These are phyloP conservation scores for Ogataea ganodermae DNA, from an alignment of 805 yeast genomes.

Conservation along the genomic window DNA sequence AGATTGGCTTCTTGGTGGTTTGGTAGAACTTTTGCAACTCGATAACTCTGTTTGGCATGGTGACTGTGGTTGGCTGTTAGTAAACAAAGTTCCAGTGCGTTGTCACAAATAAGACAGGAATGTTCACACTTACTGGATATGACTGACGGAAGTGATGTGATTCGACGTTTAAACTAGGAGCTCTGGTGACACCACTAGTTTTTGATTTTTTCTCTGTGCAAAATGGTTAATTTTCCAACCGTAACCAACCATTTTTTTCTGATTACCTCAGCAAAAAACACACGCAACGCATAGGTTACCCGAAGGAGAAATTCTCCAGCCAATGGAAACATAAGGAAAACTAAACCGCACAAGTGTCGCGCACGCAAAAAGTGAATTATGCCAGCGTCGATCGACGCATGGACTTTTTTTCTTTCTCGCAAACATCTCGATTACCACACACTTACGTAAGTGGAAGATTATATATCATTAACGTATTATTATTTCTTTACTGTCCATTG, in stretches of 20 bases:
- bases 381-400: background rate
- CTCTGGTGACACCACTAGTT: background rate
- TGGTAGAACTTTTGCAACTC: conserved; percentile 63
- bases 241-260: background rate
- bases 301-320: background rate
- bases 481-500: background rate
- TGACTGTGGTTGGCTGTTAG: background rate
- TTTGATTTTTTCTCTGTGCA: background rate
- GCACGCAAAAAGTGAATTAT: background rate
- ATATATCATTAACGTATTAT: conserved; percentile 1
- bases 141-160: conserved; percentile 1
- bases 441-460: background rate
- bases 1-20: conserved; percentile 56
- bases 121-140: conserved; percentile 2
- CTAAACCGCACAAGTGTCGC: background rate
- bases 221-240: conserved; percentile 2
- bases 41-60: conserved; percentile 44
- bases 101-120: background rate
- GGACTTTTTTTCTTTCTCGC: background rate
- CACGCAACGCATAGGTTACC: background rate
- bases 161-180: background rate
- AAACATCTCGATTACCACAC: too few species aligned
- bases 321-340: conserved; percentile 6
- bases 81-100: too few species aligned
- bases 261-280: conserved; percentile 5